Conservation (phyloP, 345 rosid genomes). For the Boechera stricta region DNA sequence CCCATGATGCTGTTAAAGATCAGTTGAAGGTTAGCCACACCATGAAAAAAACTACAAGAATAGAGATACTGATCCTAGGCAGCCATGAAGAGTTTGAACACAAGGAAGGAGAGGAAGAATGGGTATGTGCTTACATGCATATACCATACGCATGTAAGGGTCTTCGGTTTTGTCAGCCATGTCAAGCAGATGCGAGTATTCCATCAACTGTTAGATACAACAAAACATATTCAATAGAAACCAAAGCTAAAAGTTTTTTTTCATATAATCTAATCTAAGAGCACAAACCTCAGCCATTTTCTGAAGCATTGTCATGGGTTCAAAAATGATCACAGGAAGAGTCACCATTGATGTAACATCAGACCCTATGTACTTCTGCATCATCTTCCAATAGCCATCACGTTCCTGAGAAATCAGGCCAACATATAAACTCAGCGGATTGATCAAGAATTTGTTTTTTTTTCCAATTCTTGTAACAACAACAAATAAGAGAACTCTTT, state of each 20-base stretch:
- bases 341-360: constrained; percentile 95
- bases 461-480: background rate
- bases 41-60: background rate
- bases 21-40: constrained; percentile 16
- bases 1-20: constrained; percentile 51
- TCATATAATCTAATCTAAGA: background rate
- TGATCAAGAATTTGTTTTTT: background rate
- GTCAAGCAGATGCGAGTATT: constrained; percentile 79
- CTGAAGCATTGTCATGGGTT: constrained; percentile 88
- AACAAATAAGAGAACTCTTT: background rate
- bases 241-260: background rate
- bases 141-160: constrained; percentile 87
- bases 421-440: background rate
- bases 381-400: constrained; percentile 43
- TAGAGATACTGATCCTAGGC: background rate
- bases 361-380: constrained; percentile 43
- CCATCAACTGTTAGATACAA: constrained; percentile 75
- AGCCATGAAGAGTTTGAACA: background rate
- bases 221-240: background rate
- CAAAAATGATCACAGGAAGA: constrained; percentile 87
- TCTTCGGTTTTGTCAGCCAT: constrained; percentile 86
- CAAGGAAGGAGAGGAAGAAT: background rate
- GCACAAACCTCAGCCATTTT: constrained; percentile 89
- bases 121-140: constrained; percentile 62
- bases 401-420: constrained; percentile 31